Evolutionary conservation across 441 rosid species (phyloP).

Genomic region (Melastoma candidum): DNA sequence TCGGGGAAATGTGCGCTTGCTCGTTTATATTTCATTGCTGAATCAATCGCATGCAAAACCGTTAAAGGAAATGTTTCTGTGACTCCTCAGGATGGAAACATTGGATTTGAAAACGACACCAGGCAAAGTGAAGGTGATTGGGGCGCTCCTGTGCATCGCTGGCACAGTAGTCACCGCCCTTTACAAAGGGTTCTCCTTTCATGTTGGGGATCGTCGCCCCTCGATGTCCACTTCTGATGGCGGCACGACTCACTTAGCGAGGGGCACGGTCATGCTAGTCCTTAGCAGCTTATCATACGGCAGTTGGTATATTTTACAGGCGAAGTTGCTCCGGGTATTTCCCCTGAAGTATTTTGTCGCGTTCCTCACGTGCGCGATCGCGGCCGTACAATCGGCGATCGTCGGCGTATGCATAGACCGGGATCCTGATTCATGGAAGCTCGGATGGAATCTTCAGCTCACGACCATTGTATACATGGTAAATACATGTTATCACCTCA

Average conservation of each 20-base stretch:
- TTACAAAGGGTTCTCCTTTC: constrained; percentile 26
- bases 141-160: constrained; percentile 25
- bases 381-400: constrained; percentile 18
- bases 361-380: constrained; percentile 26
- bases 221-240: neutral
- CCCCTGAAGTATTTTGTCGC: constrained; percentile 31
- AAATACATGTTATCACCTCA: neutral
- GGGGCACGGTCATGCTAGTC: constrained; percentile 23
- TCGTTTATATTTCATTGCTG: neutral
- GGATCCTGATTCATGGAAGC: constrained; percentile 19
- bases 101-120: constrained; percentile 18
- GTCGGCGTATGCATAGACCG: constrained; percentile 31
- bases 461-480: constrained; percentile 32
- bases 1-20: neutral
- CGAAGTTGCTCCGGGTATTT: constrained; percentile 21
- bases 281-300: constrained; percentile 28
- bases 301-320: constrained; percentile 28
- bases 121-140: constrained; percentile 29
- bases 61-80: no score
- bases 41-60: no score
- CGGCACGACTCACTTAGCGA: constrained; percentile 11
- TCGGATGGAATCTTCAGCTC: constrained; percentile 29
- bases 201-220: constrained; percentile 6
- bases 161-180: constrained; percentile 24
- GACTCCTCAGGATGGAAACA: constrained; percentile 23